These are phyloP conservation scores for Exophiala viscosa DNA, from an alignment of 2,329 filamentous ascomycete genomes.

Conservation along the genomic window DNA sequence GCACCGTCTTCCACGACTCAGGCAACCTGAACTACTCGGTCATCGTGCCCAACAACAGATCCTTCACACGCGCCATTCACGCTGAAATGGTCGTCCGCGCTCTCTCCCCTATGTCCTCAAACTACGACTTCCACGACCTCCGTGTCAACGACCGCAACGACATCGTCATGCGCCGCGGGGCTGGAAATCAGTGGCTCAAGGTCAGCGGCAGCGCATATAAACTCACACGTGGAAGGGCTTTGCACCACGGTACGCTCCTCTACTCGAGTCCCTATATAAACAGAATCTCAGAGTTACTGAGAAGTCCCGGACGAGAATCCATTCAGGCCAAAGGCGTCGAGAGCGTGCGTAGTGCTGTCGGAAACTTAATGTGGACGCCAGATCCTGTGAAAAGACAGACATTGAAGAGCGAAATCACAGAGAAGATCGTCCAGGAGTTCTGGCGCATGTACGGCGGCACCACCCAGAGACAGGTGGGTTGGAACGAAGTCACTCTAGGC, in stretches of 20 bases:
- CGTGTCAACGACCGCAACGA: conserved; percentile 89
- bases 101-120: conserved; percentile 45
- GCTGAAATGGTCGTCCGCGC: conserved; percentile 92
- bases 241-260: conserved; percentile 92
- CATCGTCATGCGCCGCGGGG: conserved; percentile 67
- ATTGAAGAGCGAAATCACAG: conserved; percentile 11
- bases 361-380: conserved; percentile 58
- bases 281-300: conserved; percentile 65
- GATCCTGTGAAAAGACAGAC: not conserved
- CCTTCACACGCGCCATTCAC: conserved; percentile 80
- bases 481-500: conserved; percentile 17
- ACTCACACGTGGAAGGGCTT: conserved; percentile 70
- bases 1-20: conserved; percentile 87
- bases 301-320: conserved; percentile 71
- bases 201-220: conserved; percentile 95
- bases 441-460: conserved; percentile 15
- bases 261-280: conserved; percentile 71
- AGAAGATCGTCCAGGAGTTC: conserved; percentile 20
- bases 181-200: conserved; percentile 58
- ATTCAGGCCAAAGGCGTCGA: conserved; percentile 83
- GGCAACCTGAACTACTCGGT: conserved; percentile 96
- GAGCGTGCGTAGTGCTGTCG: conserved; percentile 80
- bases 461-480: not conserved
- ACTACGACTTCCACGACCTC: conserved; percentile 55
- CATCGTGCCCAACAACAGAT: conserved; percentile 66